Percentiles rank a stretch among this genome's conserved stretches.
These are phyloP conservation scores for Picochlorum sp. DNA, from an alignment of 139 green algal species.

Conservation along the genomic window DNA sequence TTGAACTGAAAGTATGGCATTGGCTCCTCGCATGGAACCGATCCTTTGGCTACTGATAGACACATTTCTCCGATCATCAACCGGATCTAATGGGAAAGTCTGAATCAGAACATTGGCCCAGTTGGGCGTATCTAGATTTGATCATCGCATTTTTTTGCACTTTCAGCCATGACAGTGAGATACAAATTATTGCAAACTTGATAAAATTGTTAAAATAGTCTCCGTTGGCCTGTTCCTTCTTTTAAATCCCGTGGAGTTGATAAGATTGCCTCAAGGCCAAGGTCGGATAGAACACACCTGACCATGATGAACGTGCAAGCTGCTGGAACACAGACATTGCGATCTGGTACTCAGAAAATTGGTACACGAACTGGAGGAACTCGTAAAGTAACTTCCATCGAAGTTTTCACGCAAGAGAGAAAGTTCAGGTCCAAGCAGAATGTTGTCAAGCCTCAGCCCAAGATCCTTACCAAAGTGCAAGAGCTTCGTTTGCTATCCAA, in stretches of 20 bases:
- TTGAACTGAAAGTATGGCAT: too few species aligned
- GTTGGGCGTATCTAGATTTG: too few species aligned
- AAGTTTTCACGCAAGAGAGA: conserved; percentile 31
- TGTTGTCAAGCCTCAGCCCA: conserved; percentile 13
- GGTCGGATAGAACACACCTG: neutral
- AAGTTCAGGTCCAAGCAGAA: conserved; percentile 29
- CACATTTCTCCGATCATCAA: too few species aligned
- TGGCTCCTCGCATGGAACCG: too few species aligned
- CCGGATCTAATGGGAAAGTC: too few species aligned
- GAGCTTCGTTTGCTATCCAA: conserved; percentile 52
- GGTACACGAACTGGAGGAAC: conserved; percentile 13
- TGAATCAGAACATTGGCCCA: too few species aligned
- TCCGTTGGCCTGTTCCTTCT: too few species aligned
- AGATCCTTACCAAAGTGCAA: conserved; percentile 33
- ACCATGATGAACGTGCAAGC: neutral
- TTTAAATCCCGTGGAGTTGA: neutral
- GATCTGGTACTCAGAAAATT: conserved; percentile 15
- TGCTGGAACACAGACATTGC: conserved; percentile 6
- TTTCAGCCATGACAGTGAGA: too few species aligned
- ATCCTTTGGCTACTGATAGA: too few species aligned
- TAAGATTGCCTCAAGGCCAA: neutral
- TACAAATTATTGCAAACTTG: too few species aligned
- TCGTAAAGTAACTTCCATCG: conserved; percentile 19
- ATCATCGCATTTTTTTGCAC: too few species aligned
- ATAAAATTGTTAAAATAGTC: too few species aligned